phyloP scores from a whole-genome alignment of 345 rosid species.

The Chamaenerion angustifolium region DNA sequence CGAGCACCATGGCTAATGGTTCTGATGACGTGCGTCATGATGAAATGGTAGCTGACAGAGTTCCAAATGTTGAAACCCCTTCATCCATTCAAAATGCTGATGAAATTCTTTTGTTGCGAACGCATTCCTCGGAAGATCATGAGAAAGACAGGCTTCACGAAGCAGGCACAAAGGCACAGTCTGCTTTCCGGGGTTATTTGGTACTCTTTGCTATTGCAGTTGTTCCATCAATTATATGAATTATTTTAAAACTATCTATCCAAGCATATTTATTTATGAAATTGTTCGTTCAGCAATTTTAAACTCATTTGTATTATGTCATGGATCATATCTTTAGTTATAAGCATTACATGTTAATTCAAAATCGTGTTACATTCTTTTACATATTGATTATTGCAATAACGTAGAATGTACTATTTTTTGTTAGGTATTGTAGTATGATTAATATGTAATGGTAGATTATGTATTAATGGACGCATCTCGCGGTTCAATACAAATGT shows the following conservation, averaged over 20 bases:
- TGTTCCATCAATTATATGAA: neutral
- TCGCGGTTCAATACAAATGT: too few species aligned
- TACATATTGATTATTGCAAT: too few species aligned
- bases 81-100: constrained; percentile 11
- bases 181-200: constrained; percentile 66
- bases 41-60: constrained; percentile 12
- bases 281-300: too few species aligned
- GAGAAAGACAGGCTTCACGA: constrained; percentile 31
- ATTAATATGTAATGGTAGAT: too few species aligned
- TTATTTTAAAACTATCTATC: neutral
- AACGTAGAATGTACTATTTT: too few species aligned
- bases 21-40: constrained; percentile 16
- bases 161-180: constrained; percentile 54
- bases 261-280: neutral
- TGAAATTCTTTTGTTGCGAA: constrained; percentile 1
- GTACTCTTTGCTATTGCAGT: constrained; percentile 18
- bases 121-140: constrained; percentile 24
- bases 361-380: too few species aligned
- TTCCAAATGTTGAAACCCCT: constrained; percentile 13
- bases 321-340: too few species aligned
- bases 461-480: too few species aligned
- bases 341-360: too few species aligned
- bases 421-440: too few species aligned
- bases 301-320: too few species aligned
- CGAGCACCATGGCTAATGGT: constrained; percentile 14